Evolutionary conservation across 257 asterid species (phyloP).

Genomic region (Jasminum sambac): DNA sequence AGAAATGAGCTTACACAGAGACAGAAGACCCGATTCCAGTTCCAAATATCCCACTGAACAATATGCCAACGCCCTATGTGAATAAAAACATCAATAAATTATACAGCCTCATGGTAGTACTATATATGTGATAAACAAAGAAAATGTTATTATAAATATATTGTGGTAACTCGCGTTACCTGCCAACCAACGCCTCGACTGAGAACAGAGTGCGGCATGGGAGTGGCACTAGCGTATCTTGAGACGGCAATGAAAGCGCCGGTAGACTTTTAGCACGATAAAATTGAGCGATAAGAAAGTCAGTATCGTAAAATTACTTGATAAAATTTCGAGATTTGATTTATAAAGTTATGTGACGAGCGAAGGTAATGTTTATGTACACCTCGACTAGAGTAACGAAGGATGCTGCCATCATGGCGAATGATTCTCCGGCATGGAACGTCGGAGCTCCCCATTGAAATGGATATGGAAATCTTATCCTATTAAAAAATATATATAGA

Average conservation of each 20-base stretch:
- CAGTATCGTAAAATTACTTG: not conserved
- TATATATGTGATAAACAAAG: too few species aligned
- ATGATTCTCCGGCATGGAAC: conserved; percentile 88
- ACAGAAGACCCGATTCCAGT: conserved; percentile 92
- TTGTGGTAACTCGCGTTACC: conserved; percentile 39
- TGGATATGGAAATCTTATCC: conserved; percentile 94
- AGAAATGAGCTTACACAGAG: conserved; percentile 63
- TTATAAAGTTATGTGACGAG: not conserved
- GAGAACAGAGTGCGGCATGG: conserved; percentile 85
- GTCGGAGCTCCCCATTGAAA: conserved; percentile 98
- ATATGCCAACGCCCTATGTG: conserved; percentile 75
- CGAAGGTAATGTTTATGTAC: not conserved
- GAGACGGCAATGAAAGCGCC: conserved; percentile 89
- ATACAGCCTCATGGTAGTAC: too few species aligned
- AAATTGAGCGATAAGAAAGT: not conserved
- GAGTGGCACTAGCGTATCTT: conserved; percentile 93
- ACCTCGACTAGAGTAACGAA: conserved; percentile 95
- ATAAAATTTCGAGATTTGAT: not conserved
- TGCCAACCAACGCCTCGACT: conserved; percentile 99
- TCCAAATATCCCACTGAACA: conserved; percentile 82
- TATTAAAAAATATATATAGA: conserved; percentile 25
- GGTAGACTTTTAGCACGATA: conserved; percentile 58
- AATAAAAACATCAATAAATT: conserved; percentile 10
- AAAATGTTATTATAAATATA: too few species aligned
- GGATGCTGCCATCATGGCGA: conserved; percentile 95